phyloP scores from a whole-genome alignment of 2,329 filamentous ascomycete species.

The Colletotrichum somersetense region DNA sequence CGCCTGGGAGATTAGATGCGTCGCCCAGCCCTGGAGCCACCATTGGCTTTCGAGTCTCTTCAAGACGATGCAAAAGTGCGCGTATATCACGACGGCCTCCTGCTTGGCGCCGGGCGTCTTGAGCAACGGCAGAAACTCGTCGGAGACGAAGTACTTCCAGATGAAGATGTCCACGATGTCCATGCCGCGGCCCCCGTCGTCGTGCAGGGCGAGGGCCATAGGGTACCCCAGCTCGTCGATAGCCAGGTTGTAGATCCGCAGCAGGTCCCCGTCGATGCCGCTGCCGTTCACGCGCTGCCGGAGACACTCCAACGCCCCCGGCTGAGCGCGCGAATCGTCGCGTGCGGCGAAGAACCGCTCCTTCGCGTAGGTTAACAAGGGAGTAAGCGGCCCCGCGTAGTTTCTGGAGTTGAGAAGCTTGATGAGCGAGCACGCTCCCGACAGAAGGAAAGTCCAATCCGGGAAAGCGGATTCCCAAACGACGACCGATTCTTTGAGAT shows the following conservation, averaged over 20 bases:
- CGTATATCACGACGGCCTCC: conserved; percentile 52
- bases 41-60: conserved; percentile 50
- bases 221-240: conserved; percentile 42
- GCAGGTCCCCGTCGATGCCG: conserved; percentile 38
- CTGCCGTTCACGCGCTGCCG: conserved; percentile 38
- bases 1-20: conserved; percentile 50
- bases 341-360: conserved; percentile 43
- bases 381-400: conserved; percentile 38
- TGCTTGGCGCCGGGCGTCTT: conserved; percentile 44
- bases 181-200: conserved; percentile 26
- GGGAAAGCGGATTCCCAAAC: conserved; percentile 48
- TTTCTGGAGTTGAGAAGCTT: conserved; percentile 39
- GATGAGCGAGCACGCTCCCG: conserved; percentile 47
- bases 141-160: conserved; percentile 54
- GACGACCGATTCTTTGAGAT: conserved; percentile 48
- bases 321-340: conserved; percentile 12
- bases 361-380: conserved; percentile 44
- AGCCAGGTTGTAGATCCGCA: conserved; percentile 39
- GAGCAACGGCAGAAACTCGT: conserved; percentile 53
- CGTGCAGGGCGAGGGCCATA: conserved; percentile 28
- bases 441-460: conserved; percentile 50
- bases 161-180: conserved; percentile 56
- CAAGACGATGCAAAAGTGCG: conserved; percentile 51
- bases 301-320: conserved; percentile 41
- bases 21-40: conserved; percentile 55